Evolutionary conservation across 768 basidiomycete species (phyloP).

Genomic region (Pisolithus orientalis): DNA sequence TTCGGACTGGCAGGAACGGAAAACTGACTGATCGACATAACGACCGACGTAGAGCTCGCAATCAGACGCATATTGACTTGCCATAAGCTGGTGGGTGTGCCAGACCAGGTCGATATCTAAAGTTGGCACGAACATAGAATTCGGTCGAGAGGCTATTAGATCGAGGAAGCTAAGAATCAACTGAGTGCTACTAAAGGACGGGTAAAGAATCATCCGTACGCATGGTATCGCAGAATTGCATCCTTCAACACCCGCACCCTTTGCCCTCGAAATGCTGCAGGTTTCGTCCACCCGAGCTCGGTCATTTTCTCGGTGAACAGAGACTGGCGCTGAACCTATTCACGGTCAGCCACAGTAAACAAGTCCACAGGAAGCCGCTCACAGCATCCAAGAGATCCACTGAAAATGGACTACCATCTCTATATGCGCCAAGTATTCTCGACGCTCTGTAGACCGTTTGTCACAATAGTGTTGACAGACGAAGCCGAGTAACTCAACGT

Average conservation of each 20-base stretch:
- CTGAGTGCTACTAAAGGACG: background rate
- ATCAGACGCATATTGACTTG: constrained; percentile 38
- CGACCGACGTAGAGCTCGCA: constrained; percentile 37
- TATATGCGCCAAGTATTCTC: constrained; percentile 47
- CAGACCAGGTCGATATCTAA: constrained; percentile 72
- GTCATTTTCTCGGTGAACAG: constrained; percentile 50
- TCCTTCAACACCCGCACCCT: constrained; percentile 38
- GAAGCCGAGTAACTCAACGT: constrained; percentile 15
- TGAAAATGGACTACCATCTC: constrained; percentile 46
- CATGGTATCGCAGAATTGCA: constrained; percentile 52
- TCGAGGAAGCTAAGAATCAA: constrained; percentile 43
- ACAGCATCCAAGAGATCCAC: constrained; percentile 55
- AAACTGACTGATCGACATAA: constrained; percentile 50
- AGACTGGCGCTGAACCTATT: constrained; percentile 50
- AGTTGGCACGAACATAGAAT: constrained; percentile 48
- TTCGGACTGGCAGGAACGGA: background rate
- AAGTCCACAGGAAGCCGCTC: constrained; percentile 5
- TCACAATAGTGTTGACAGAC: background rate
- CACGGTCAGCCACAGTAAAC: background rate
- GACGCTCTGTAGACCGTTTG: constrained; percentile 22
- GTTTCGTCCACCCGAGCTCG: constrained; percentile 44
- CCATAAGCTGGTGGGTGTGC: constrained; percentile 67
- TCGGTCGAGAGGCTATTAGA: constrained; percentile 39
- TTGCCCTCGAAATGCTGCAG: constrained; percentile 34
- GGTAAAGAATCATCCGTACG: constrained; percentile 26